Conservation (phyloP, 352 stramenopile genomes). For the Phytophthora foliorum region DNA sequence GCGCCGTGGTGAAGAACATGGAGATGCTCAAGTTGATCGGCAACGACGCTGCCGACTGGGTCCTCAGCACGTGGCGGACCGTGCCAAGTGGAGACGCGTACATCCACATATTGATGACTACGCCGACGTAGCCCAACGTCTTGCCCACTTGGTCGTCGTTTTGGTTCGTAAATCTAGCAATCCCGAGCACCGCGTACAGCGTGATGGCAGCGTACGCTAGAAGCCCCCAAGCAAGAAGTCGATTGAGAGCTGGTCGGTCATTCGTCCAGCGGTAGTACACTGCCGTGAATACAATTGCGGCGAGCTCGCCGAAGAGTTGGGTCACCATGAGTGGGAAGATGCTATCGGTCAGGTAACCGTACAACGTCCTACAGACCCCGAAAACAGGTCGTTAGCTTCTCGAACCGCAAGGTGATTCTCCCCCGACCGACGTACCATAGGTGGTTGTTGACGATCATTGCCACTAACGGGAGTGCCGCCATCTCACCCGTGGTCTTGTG, state of each 20-base stretch:
- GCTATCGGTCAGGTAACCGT: constrained; percentile 39
- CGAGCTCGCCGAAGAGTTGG: constrained; percentile 34
- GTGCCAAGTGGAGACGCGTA: constrained; percentile 43
- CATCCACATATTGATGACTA: constrained; percentile 41
- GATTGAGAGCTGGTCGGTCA: constrained; percentile 21
- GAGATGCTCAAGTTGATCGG: constrained; percentile 39
- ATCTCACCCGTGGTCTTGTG: constrained; percentile 36
- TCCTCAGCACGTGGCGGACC: constrained; percentile 26
- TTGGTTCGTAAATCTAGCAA: constrained; percentile 43
- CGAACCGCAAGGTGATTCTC: neutral
- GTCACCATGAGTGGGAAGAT: constrained; percentile 44
- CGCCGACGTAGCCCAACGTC: constrained; percentile 40
- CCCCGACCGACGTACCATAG: constrained; percentile 18
- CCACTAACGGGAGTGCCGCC: constrained; percentile 33
- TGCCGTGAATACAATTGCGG: constrained; percentile 24
- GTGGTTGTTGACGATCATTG: constrained; percentile 43
- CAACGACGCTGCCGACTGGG: constrained; percentile 32
- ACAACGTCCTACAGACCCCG: constrained; percentile 27
- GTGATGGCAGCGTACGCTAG: constrained; percentile 29
- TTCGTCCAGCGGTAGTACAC: constrained; percentile 37
- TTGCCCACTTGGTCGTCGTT: constrained; percentile 35
- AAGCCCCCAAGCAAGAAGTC: constrained; percentile 10
- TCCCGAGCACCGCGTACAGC: constrained; percentile 45
- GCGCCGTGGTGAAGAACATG: constrained; percentile 32
- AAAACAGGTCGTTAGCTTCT: neutral